phyloP scores from a whole-genome alignment of 2,329 filamentous ascomycete species.

The Trichoderma atroviride region DNA sequence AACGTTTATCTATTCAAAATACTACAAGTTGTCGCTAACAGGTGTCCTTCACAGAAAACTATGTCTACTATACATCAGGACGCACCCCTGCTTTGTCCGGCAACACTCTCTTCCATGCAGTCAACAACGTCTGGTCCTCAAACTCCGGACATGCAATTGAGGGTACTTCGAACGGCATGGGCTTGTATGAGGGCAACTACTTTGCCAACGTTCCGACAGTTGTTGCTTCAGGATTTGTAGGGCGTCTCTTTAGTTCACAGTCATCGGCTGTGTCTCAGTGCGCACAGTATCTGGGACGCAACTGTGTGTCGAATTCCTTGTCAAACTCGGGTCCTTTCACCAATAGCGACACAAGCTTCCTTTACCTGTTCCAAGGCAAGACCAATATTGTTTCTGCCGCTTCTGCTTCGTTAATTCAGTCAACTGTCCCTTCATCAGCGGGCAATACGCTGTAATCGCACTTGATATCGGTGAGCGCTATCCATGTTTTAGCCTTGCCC shows the following conservation, averaged over 20 bases:
- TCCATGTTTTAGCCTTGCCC: background rate
- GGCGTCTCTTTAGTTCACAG: background rate
- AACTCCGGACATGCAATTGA: background rate
- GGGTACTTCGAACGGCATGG: background rate
- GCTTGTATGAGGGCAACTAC: background rate
- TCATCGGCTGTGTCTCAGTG: background rate
- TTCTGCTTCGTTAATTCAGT: background rate
- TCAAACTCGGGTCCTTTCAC: background rate
- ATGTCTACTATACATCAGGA: background rate
- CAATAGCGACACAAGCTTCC: background rate
- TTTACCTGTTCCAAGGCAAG: background rate
- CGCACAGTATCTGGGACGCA: background rate
- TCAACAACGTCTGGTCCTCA: background rate
- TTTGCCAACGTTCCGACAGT: background rate
- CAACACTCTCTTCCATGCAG: background rate
- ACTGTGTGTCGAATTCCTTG: background rate
- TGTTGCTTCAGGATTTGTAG: background rate
- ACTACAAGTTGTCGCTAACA: background rate
- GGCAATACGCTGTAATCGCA: background rate
- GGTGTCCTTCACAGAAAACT: background rate
- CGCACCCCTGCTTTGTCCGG: background rate
- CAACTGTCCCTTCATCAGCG: background rate
- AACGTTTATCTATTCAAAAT: too few relatives aligned
- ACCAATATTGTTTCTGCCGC: background rate
- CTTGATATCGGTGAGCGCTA: background rate